A percentile compares a stretch with the other conserved stretches of the same genome.
These are phyloP conservation scores for Aristolochia fimbriata DNA, from an alignment of 164 flowering plant species.

Conservation along the genomic window DNA sequence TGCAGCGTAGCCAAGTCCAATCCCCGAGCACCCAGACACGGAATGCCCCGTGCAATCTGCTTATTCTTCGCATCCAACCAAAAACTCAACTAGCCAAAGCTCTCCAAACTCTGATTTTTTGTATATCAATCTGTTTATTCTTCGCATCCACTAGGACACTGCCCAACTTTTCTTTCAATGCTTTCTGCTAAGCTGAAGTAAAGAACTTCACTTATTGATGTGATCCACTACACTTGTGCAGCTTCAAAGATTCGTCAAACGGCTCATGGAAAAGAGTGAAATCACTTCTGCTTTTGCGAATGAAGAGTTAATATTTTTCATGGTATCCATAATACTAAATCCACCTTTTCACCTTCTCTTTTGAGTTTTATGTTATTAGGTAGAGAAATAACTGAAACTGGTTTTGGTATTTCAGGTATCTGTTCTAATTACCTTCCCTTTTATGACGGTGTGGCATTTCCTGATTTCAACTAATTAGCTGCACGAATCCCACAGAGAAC, in stretches of 20 bases:
- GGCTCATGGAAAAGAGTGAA: slow-evolving; percentile 42
- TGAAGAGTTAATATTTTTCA: slow-evolving; percentile 54
- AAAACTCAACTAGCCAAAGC: no score
- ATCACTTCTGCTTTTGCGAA: slow-evolving; percentile 49
- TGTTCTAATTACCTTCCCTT: slow-evolving; percentile 45
- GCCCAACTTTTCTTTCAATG: no score
- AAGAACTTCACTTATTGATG: no score
- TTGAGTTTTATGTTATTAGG: neutral
- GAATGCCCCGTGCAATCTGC: no score
- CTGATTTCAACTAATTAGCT: slow-evolving; percentile 26
- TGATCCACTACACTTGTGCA: slow-evolving; percentile 14
- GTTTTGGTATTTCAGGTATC: slow-evolving; percentile 48
- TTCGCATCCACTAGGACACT: no score
- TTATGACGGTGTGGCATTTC: slow-evolving; percentile 34
- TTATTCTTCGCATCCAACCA: no score
- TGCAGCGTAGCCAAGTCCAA: no score
- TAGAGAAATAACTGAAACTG: neutral
- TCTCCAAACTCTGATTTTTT: no score
- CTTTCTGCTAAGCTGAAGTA: no score
- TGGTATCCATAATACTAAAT: slow-evolving; percentile 30
- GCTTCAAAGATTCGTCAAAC: slow-evolving; percentile 55
- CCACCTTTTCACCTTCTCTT: neutral
- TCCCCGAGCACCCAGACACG: no score
- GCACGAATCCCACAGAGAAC: slow-evolving; percentile 5
- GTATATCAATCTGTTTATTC: no score